Base-by-base conservation (phyloP, 495 filamentous ascomycete genomes). In the Neurospora cerealis region DNA sequence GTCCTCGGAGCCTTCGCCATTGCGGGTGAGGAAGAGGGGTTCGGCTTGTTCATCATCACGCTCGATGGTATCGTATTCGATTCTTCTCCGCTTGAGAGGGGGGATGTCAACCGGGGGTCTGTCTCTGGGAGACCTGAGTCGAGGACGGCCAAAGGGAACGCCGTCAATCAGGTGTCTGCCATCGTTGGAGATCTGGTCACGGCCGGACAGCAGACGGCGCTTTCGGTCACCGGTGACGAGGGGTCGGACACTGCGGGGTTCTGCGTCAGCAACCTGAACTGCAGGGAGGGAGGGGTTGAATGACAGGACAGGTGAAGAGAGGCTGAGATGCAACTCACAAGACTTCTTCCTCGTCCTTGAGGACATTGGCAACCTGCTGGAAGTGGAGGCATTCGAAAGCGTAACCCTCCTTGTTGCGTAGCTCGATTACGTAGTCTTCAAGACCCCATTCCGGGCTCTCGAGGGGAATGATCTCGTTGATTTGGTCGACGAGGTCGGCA, bases 321-420 rank as follows among this genome's bases (percentile, higher is more conserved):
- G 6, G 32, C 3, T 6, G 62, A 42, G 0, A 2, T 41, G 28
- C n/a, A 74, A 44, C 91, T 79, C 81, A 96, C 92, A 91, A 86
- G 74, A 99, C 89, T 79, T 93, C 88, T 78, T 98, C 96, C 32
- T 93, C 94, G 60, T 96, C 91, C 66, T 91, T 90, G 66, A 98
- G 85, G 34, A 96, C 82, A 13, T 85, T 87, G 4, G 85, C 85
- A 6, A 97, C 86, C 46, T 87, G 85, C 78, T 93, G 89, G 76
- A 93, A 99, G 86, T 99, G 96, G 70, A 98, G 80, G 78, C 93
- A 96, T 79, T 99, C 96, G 73, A 92, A 98, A 48, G 89, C 93
- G 4, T 83, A 85, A 9, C 86, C 86, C 41, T 81, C 79, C 38
- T 72, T 73, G 73, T 86, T 84, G 36, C 81, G 83, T 5, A 98